Base-by-base conservation (phyloP, 345 rosid species). In the Gossypium bickii region DNA sequence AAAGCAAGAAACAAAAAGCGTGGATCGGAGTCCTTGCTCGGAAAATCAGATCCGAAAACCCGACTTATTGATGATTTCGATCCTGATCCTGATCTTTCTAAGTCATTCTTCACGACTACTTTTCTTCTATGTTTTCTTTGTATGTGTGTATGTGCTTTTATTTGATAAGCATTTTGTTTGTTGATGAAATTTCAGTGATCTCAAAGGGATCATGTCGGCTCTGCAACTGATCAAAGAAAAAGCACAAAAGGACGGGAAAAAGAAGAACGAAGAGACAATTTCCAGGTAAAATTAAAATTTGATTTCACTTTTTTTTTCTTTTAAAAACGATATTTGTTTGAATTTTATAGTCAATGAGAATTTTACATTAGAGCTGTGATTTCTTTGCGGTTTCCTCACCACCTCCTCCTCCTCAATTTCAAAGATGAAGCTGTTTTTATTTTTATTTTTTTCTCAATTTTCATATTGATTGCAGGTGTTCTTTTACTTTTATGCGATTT, bases 181-280 rank as follows among this genome's bases (percentile, higher is more conserved):
- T 53, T 80, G 55, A 67, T 34, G 41, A 73, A 67, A 17, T 63
- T 76, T 86, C 89, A 93, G 98, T 69, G 98, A 91, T 72, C 78
- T 93, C 20, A 86, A 86, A 81, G 95, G 97, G 27, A 82, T 91
- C 63, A 85, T 93, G 92, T 87, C 93, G 77, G 97, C 94, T 73
- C 80, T 93, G 80, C 91, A 87, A 25, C 89, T 82, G 85, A 86
- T 93, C 78, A 86, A 81, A 77, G 92, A 90, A 87, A 93, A 86
- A 78, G 83, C 98, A 20, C 82, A 90, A 1, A 88, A 86, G 79
- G 97, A 91, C 76, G 91, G 91, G 48, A 90, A 84, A 51, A 90
- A 87, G 90, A 91, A 86, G 86, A 91, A 92, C 78, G 98, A 90
- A 74, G 90, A 91, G 75, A 93, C 93, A 74, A 89, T 93, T 78